Conservation (phyloP, 257 asterid genomes). For the Solanum piurae region DNA sequence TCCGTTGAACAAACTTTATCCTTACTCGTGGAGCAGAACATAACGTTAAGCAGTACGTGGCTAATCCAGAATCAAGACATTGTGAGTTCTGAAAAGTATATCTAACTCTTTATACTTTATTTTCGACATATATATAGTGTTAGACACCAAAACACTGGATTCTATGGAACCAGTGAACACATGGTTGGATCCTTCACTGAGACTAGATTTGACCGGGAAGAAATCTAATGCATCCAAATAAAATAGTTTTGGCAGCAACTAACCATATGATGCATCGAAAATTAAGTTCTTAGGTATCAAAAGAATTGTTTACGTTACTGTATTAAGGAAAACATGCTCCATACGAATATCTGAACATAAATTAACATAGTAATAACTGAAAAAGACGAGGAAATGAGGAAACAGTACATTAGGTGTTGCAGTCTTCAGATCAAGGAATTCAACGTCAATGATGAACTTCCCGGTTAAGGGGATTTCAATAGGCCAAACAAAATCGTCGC, state of each 20-base stretch:
- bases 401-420: slow-evolving; percentile 48
- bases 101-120: not conserved
- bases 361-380: not conserved
- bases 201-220: not conserved
- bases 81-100: not conserved
- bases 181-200: not conserved
- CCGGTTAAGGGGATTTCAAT: slow-evolving; percentile 71
- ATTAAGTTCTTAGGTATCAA: not conserved
- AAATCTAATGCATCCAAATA: not conserved
- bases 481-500: slow-evolving; percentile 76
- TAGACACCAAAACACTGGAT: not conserved
- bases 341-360: not conserved
- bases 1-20: not conserved
- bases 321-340: not conserved
- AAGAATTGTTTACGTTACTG: not conserved
- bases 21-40: not conserved
- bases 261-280: not conserved
- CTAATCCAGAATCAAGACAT: not conserved
- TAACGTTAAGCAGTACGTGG: not conserved
- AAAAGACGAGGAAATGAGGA: not conserved
- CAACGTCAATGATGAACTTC: slow-evolving; percentile 82
- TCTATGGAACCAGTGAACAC: not conserved
- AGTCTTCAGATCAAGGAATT: slow-evolving; percentile 82
- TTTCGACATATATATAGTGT: not conserved
- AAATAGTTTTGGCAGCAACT: not conserved